Conservation (phyloP, 139 green algal species). For the Volvox reticuliferus region DNA sequence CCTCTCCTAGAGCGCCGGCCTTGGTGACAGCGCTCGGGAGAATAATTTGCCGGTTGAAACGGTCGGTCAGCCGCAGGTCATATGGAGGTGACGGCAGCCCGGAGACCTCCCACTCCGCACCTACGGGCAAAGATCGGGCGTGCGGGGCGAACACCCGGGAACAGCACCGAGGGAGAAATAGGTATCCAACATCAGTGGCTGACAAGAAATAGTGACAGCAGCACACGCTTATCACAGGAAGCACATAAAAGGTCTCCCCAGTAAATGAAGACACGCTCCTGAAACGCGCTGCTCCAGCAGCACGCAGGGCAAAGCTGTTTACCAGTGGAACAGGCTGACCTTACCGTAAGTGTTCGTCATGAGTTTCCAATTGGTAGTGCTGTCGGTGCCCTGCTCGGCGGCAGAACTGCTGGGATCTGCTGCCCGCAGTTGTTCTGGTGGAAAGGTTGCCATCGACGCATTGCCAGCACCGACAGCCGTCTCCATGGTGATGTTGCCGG, state of each 20-base stretch:
- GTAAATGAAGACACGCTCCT: no score
- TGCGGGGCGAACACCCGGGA: no score
- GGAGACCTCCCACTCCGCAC: slow-evolving; percentile 31
- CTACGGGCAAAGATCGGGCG: background rate
- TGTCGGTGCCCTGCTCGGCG: background rate
- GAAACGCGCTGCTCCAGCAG: no score
- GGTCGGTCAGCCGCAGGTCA: slow-evolving; percentile 40
- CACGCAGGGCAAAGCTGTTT: no score
- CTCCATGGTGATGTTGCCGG: slow-evolving; percentile 29
- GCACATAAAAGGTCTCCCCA: no score
- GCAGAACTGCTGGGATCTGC: background rate
- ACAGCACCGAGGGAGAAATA: no score
- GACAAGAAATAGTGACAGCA: no score
- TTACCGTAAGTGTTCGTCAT: slow-evolving; percentile 46
- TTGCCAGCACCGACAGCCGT: background rate
- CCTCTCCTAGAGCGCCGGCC: slow-evolving; percentile 9
- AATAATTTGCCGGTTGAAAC: slow-evolving; percentile 9
- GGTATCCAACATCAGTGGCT: no score
- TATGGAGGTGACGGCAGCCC: slow-evolving; percentile 23
- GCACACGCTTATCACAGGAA: no score
- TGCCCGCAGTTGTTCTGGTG: no score
- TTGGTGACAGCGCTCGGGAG: background rate
- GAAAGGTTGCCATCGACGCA: no score
- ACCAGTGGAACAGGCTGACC: background rate
- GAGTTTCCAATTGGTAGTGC: background rate